Conservation (phyloP, 164 flowering plant genomes). For the Santalum album region DNA sequence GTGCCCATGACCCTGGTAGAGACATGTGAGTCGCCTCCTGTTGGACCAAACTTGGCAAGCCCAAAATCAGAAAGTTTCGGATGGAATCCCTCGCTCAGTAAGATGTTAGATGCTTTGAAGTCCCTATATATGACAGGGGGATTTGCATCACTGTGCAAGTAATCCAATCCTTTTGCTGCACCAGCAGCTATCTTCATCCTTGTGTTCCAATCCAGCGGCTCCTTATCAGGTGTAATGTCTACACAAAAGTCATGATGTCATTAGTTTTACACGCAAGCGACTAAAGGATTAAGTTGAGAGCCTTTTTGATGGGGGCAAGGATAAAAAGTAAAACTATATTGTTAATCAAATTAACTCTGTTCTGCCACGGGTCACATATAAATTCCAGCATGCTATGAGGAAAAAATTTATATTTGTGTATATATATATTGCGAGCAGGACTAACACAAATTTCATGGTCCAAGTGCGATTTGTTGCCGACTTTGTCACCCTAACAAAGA, state of each 20-base stretch:
- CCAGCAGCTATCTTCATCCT: constrained; percentile 77
- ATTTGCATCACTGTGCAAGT: constrained; percentile 49
- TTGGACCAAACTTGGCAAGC: constrained; percentile 37
- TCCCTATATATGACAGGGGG: constrained; percentile 72
- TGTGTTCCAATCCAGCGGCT: constrained; percentile 64
- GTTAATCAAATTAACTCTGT: too few relatives aligned
- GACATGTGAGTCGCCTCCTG: constrained; percentile 33
- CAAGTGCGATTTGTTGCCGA: too few relatives aligned
- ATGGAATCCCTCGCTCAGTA: constrained; percentile 43
- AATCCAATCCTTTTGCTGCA: constrained; percentile 66
- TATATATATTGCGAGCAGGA: too few relatives aligned
- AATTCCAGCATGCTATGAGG: too few relatives aligned
- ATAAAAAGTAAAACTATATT: too few relatives aligned
- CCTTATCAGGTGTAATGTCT: constrained; percentile 25
- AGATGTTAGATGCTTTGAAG: constrained; percentile 58
- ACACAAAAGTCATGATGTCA: constrained; percentile 1
- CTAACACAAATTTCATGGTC: too few relatives aligned
- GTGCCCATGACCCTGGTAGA: constrained; percentile 45
- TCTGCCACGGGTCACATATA: too few relatives aligned
- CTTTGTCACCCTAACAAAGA: too few relatives aligned
- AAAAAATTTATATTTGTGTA: too few relatives aligned
- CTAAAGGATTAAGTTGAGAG: too few relatives aligned
- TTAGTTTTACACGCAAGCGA: not conserved
- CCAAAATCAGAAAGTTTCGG: constrained; percentile 84
- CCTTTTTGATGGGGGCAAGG: too few relatives aligned